Base-by-base conservation (phyloP, 208 protist species). In the Porcisia deanei region DNA sequence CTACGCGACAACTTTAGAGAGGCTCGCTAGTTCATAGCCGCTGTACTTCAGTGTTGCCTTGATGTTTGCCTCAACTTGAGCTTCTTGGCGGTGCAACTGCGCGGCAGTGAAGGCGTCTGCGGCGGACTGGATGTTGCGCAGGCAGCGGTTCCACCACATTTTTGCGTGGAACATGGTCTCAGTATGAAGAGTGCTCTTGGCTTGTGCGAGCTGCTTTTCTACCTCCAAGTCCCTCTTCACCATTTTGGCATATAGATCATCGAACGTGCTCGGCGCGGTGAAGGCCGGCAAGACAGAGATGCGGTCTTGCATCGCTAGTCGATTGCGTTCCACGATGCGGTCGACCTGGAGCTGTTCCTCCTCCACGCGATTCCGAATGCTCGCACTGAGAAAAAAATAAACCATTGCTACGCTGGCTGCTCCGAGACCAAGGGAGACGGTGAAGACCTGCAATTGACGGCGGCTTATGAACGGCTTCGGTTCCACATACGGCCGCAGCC, bases 121-220 rank as follows among this genome's bases (percentile, higher is more conserved):
- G 12, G 91, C 91, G 52, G 78, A 55, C 75, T 97, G 91, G 20
- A 97, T 71, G 76, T 95, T 87, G 52, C 82, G 84, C 37, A 97
- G 85, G 39, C 75, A 89, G 37, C 81, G 70, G 78, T 97, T 97
- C 91, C 93, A 97, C 90, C 93, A 94, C 78, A 89, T 75, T 76
- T 94, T 95, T 37, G 90, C n/a, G 18, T 88, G 84, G 75, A 89
- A 96, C 41, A 89, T 74, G 30, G 85, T 76, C 68, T 97, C 93
- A 22, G 81, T 90, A 80, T 96, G 90, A 39, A 97, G 84, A 68
- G 92, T 87, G 58, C 85, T 87, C 43, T 84, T 89, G 16, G 79
- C 61, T 57, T 88, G 68, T 34, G 76, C 79, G 58, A 86, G 79
- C 68, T 92, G 74, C 53, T 78, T 61, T 59, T 81, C 82, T 60